Evolutionary conservation across 2,329 filamentous ascomycete species (phyloP).

Genomic region (Penicillium sp.): DNA sequence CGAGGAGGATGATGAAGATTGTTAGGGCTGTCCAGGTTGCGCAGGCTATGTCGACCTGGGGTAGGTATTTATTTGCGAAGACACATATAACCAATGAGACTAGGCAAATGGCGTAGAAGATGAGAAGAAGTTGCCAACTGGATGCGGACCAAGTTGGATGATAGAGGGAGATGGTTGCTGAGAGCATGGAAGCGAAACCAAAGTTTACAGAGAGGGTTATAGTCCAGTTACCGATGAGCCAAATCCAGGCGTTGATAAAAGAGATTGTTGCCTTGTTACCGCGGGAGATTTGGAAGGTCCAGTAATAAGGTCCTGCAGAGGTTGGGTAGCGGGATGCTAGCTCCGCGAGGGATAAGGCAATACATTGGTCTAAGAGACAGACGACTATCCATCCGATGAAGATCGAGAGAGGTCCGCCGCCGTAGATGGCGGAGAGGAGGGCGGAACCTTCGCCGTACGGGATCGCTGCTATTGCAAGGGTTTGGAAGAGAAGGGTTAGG

Average conservation of each 20-base stretch:
- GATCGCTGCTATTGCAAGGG: slow-evolving; percentile 60
- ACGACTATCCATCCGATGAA: slow-evolving; percentile 59
- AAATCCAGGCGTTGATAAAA: slow-evolving; percentile 55
- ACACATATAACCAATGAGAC: slow-evolving; percentile 64
- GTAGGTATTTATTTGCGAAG: slow-evolving; percentile 66
- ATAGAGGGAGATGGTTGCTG: slow-evolving; percentile 54
- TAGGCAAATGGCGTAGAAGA: slow-evolving; percentile 68
- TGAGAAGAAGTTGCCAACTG: slow-evolving; percentile 66
- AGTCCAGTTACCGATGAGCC: slow-evolving; percentile 55
- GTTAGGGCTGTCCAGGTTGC: slow-evolving; percentile 56
- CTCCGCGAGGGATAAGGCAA: slow-evolving; percentile 53
- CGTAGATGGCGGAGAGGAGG: slow-evolving; percentile 45
- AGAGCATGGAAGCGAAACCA: slow-evolving; percentile 56
- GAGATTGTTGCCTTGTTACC: slow-evolving; percentile 48
- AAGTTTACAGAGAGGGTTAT: slow-evolving; percentile 57
- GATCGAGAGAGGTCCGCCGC: slow-evolving; percentile 54
- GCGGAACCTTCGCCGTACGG: slow-evolving; percentile 52
- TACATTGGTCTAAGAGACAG: slow-evolving; percentile 53
- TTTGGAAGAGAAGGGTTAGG: slow-evolving; percentile 61
- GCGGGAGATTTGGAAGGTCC: slow-evolving; percentile 51
- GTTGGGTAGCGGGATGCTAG: slow-evolving; percentile 55
- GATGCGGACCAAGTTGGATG: slow-evolving; percentile 54
- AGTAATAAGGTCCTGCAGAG: slow-evolving; percentile 55
- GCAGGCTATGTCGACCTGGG: slow-evolving; percentile 59
- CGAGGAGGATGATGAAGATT: slow-evolving; percentile 59